Percentiles rank a stretch among this genome's conserved stretches.
Evolutionary conservation across 495 filamentous ascomycete genomes (phyloP).

Genomic region (Tetracladium marchalianum): DNA sequence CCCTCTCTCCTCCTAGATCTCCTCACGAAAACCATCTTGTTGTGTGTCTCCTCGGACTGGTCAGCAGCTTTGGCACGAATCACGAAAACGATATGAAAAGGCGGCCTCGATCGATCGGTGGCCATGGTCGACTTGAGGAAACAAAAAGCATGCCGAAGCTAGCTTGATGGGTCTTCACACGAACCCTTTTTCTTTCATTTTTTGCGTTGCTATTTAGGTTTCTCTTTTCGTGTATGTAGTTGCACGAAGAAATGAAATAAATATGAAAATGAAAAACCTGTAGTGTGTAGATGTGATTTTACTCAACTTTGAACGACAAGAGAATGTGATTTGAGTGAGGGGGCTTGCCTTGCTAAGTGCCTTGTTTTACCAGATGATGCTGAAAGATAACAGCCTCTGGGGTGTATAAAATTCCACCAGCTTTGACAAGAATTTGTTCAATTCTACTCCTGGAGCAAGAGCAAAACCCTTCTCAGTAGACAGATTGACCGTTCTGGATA

Average conservation of each 20-base stretch:
- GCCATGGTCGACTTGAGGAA: constrained; percentile 9
- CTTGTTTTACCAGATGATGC: no score
- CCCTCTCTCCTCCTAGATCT: constrained; percentile 18
- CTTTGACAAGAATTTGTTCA: no score
- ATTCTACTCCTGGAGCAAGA: no score
- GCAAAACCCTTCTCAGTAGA: no score
- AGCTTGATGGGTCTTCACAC: constrained; percentile 11
- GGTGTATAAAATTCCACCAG: no score
- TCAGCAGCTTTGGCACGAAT: constrained; percentile 10
- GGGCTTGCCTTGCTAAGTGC: no score
- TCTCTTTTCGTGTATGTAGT: constrained; percentile 17
- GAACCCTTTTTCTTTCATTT: constrained; percentile 3
- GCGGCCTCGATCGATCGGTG: background rate
- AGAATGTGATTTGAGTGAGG: background rate
- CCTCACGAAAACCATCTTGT: constrained; percentile 8
- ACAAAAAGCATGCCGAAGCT: constrained; percentile 15
- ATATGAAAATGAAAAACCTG: constrained; percentile 8
- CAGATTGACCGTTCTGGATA: no score
- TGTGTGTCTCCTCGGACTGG: constrained; percentile 5
- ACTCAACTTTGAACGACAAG: background rate
- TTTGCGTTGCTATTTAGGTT: constrained; percentile 8
- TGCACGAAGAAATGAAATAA: constrained; percentile 16
- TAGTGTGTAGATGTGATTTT: no score
- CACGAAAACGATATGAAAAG: constrained; percentile 14
- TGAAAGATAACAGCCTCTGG: no score